Conservation (phyloP, 2,329 filamentous ascomycete genomes). For the Trematosphaeria pertusa region DNA sequence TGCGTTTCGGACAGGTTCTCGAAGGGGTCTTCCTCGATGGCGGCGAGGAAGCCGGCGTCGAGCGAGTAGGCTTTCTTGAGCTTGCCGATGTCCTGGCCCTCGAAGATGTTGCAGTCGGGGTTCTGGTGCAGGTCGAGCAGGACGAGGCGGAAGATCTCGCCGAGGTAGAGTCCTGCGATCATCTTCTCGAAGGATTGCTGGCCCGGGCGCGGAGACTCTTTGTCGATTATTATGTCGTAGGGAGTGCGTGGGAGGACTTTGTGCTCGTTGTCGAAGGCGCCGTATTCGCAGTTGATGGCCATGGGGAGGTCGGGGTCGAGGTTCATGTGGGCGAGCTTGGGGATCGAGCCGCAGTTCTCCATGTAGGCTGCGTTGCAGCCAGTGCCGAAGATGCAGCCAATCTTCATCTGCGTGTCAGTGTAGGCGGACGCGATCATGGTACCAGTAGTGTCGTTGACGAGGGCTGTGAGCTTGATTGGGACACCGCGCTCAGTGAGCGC, state of each 20-base stretch:
- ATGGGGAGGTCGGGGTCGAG: slow-evolving; percentile 84
- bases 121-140: slow-evolving; percentile 82
- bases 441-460: slow-evolving; percentile 98
- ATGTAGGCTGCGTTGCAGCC: slow-evolving; percentile 99
- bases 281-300: slow-evolving; percentile 98
- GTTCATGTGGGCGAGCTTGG: slow-evolving; percentile 92
- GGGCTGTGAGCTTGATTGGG: slow-evolving; percentile 87
- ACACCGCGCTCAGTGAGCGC: slow-evolving; percentile 78
- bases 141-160: slow-evolving; percentile 91
- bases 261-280: slow-evolving; percentile 95
- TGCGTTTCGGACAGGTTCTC: slow-evolving; percentile 92
- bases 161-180: slow-evolving; percentile 92
- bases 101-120: slow-evolving; percentile 71
- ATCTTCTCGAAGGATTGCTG: slow-evolving; percentile 98
- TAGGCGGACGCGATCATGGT: slow-evolving; percentile 96
- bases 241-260: slow-evolving; percentile 83
- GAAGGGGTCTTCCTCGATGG: slow-evolving; percentile 93
- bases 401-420: slow-evolving; percentile 90
- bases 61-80: slow-evolving; percentile 88
- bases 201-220: slow-evolving; percentile 87
- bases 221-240: slow-evolving; percentile 88
- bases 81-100: slow-evolving; percentile 78
- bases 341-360: slow-evolving; percentile 88
- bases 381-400: slow-evolving; percentile 98
- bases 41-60: slow-evolving; percentile 91